Base-by-base conservation (phyloP, 257 asterid species). In the Nicotiana benthamiana region DNA sequence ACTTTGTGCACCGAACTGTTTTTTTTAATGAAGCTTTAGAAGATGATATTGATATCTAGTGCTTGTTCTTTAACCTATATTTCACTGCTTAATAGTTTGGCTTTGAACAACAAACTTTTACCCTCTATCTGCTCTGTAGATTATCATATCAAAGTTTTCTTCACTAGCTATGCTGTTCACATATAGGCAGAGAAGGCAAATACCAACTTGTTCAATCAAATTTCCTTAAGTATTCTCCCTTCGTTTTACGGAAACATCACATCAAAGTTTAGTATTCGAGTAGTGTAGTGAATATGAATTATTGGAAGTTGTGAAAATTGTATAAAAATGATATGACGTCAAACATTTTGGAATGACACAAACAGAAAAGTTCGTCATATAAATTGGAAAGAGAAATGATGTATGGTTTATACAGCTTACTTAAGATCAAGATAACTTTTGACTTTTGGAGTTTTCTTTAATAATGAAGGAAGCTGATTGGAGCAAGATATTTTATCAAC, bases 401-500 rank as follows among this genome's bases (percentile, higher is more conserved):
- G 59, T 43, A 40, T 12, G 59, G 20, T 22, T 40, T 70, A 70
- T 20, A 11, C 13, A 70, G 2, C 11, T 20, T 40, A 59, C 6
- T 26, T 70, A 43, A 20, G 7, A 70, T 43, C 36, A 22, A 70
- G 22, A 43, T 70, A 16, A 46, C 59, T 72, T 48, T 74, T 74
- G 60, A 72, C 16, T 1, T 57, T 5, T 77, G 53, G 20, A 43
- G 2, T 36, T 36, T 0, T 7, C 0, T 3, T 9, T 20, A 53
- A 22, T 22, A 16, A 24, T 51, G 84, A 62, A 95, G 98, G 94
- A 95, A 95, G 88, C 94, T 95, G 36, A 92, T 95, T 16, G 99
- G 99, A 83, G 98, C 98, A 24, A 87, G 99, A 74, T 93, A 91
- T 90, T 95, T 92, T 86, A 93, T 87, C 86, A 90, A 92, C 82